A percentile compares a stretch with the other conserved stretches of the same genome.
These are phyloP conservation scores for Mucor piriformis DNA, from an alignment of 371 early-diverging fungal genomes.

Conservation along the genomic window DNA sequence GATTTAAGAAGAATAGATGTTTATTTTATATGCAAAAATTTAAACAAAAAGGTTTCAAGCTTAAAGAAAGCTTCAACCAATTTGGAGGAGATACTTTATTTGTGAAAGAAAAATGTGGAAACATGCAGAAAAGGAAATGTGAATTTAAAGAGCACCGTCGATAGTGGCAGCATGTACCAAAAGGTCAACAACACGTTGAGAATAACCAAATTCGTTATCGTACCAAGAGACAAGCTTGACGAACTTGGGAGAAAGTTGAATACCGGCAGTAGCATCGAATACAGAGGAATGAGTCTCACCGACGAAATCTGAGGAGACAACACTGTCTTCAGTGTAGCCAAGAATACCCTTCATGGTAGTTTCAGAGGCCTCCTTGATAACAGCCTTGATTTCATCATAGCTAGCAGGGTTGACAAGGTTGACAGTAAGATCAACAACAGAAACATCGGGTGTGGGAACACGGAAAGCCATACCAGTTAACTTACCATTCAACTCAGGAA, in stretches of 20 bases:
- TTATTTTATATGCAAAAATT: too few species aligned
- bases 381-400: constrained; percentile 90
- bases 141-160: constrained; percentile 39
- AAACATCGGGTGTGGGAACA: constrained; percentile 97
- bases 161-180: constrained; percentile 71
- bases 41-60: too few species aligned
- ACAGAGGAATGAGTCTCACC: constrained; percentile 89
- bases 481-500: constrained; percentile 96
- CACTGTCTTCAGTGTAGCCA: constrained; percentile 93
- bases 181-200: constrained; percentile 88
- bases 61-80: too few species aligned
- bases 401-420: constrained; percentile 87
- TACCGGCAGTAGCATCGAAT: constrained; percentile 97
- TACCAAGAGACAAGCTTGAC: constrained; percentile 91
- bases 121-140: neutral
- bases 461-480: constrained; percentile 99
- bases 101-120: too few species aligned
- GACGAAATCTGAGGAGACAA: constrained; percentile 96
- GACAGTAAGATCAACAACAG: constrained; percentile 98
- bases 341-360: constrained; percentile 84
- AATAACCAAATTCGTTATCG: constrained; percentile 93
- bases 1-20: too few species aligned
- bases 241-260: constrained; percentile 92
- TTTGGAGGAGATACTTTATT: too few species aligned
- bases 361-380: constrained; percentile 84